Evolutionary conservation across 2,329 filamentous ascomycete genomes (phyloP).

Genomic region (Alternaria solani): DNA sequence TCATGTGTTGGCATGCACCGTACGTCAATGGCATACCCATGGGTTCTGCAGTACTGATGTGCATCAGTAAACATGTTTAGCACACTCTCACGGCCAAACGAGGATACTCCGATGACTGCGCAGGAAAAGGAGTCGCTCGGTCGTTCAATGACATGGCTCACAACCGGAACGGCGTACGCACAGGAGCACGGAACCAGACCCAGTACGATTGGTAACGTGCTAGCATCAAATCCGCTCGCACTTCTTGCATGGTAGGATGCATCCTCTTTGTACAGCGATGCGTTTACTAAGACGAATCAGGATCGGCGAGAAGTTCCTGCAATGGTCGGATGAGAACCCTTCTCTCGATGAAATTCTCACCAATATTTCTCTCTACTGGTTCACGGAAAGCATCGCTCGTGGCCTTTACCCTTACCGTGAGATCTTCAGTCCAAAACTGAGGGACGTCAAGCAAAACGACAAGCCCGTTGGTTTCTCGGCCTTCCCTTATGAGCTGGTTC

Average conservation of each 20-base stretch:
- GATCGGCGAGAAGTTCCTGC: slow-evolving; percentile 66
- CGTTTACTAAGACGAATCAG: slow-evolving; percentile 16
- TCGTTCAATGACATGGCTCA: slow-evolving; percentile 43
- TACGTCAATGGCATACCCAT: slow-evolving; percentile 18
- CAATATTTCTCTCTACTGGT: slow-evolving; percentile 64
- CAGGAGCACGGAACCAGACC: slow-evolving; percentile 64
- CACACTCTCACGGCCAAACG: slow-evolving; percentile 20
- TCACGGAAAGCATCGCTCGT: slow-evolving; percentile 57
- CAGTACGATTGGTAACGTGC: slow-evolving; percentile 64
- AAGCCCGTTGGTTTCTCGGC: slow-evolving; percentile 57
- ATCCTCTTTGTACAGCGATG: background rate
- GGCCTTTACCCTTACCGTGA: slow-evolving; percentile 61
- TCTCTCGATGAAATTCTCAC: slow-evolving; percentile 58
- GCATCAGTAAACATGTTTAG: slow-evolving; percentile 39
- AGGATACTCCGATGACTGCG: slow-evolving; percentile 19
- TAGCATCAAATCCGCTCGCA: slow-evolving; percentile 64
- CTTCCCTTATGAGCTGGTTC: slow-evolving; percentile 55
- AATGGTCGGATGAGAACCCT: slow-evolving; percentile 60
- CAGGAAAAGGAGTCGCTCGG: slow-evolving; percentile 30
- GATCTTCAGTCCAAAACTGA: slow-evolving; percentile 24
- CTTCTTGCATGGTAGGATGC: slow-evolving; percentile 61
- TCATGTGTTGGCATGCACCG: slow-evolving; percentile 57
- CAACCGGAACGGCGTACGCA: slow-evolving; percentile 60
- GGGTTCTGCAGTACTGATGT: background rate
- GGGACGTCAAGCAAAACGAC: background rate